Evolutionary conservation across 352 stramenopile genomes (phyloP), one percentile per base, ranked within the genome.

Genomic region (Plasmopara halstedii): DNA sequence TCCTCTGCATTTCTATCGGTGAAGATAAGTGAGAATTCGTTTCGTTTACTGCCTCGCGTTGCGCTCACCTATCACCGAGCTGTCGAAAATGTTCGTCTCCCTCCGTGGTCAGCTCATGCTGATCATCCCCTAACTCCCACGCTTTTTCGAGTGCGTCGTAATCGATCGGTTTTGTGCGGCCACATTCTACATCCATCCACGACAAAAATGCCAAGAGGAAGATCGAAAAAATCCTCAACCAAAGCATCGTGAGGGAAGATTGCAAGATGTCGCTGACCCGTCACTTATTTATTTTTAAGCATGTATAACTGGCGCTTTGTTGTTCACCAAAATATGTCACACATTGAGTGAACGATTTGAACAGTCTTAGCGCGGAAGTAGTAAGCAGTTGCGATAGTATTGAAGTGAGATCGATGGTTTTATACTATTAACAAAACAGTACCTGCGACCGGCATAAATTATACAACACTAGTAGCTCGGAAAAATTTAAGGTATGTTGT

Each of bases 101-200:
- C 8, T 61, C 48, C 0, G 70, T 68, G 0, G 47, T 60, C 21
- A 85, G 50, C 36, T 87, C 78, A 11, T 67, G 43, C 1, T 54
- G 39, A 0, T 58, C 62, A 41, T 89, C 78, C 0, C 66, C 75
- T 11, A 43, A 32, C 31, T 82, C 73, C 78, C 78, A 89, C 29
- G 70, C 56, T 34, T 70, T 74, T 39, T 87, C 78, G 10, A 89
- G 62, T 9, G 70, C 67, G 4, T 83, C 68, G 36, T 71, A 86
- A 46, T 89, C 75, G 42, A 89, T 83, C 25, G 40, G 33, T 23
- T 50, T 63, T 20, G 41, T 21, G 10, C 21, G 32, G 2, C 20
- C 18, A 42, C 26, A 43, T 10, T 25, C 36, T 11, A 29, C 3
- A 29, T 29, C 6, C 7, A 38, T 17, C 19, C 25, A 26, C 21